Evolutionary conservation across 2,329 filamentous ascomycete genomes (phyloP).

Genomic region (Beauveria scarabaeidicola): DNA sequence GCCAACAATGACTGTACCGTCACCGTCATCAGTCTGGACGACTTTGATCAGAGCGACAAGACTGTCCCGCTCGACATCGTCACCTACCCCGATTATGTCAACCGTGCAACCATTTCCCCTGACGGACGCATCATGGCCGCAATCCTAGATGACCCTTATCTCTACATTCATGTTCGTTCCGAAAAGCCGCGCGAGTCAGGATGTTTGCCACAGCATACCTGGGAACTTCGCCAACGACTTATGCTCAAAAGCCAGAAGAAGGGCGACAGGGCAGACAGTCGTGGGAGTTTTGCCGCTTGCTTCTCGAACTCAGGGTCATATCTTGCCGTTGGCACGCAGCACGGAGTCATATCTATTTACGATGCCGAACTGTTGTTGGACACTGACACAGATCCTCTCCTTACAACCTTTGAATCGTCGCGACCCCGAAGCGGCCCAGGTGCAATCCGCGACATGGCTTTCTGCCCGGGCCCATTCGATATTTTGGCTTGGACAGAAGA

Average conservation of each 20-base stretch:
- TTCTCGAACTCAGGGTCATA: conserved; percentile 66
- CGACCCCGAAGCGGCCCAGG: conserved; percentile 62
- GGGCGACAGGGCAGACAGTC: conserved; percentile 44
- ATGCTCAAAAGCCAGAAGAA: conserved; percentile 50
- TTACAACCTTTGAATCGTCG: conserved; percentile 72
- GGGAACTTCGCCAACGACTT: conserved; percentile 43
- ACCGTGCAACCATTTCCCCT: conserved; percentile 88
- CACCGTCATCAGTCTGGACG: conserved; percentile 67
- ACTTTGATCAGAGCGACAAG: conserved; percentile 37
- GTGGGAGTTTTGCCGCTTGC: conserved; percentile 68
- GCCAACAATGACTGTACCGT: conserved; percentile 91
- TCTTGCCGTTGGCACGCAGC: conserved; percentile 70
- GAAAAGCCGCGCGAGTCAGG: conserved; percentile 25
- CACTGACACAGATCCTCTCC: conserved; percentile 47
- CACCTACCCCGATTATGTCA: conserved; percentile 75
- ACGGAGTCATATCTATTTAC: conserved; percentile 70
- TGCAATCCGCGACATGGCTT: conserved; percentile 83
- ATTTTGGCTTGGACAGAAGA: conserved; percentile 92
- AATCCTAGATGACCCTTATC: conserved; percentile 77
- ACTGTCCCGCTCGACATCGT: conserved; percentile 59
- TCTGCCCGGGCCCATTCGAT: conserved; percentile 83
- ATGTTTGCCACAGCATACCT: conserved; percentile 32
- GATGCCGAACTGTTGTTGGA: conserved; percentile 44
- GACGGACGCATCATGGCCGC: conserved; percentile 73
- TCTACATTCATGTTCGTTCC: conserved; percentile 68